Evolutionary conservation across 1,284 basidiomycete genomes (phyloP), one percentile per base, ranked within the genome.

Genomic region (Pseudozyma sp.): DNA sequence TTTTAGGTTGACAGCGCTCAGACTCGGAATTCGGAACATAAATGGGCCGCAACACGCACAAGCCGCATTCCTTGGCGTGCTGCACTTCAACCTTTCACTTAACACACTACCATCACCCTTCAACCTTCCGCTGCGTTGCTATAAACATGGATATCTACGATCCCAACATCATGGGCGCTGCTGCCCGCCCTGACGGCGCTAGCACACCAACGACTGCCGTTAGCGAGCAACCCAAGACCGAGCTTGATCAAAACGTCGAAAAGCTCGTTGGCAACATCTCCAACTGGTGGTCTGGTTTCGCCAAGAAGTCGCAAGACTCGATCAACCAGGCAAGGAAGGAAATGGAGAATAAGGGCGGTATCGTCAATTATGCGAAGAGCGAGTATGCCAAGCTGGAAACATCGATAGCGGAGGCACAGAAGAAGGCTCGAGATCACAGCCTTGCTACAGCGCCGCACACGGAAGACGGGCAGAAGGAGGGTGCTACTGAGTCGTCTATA

Each of bases 261-360:
- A 75, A 82, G 60, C 51, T 83, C 19, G 79, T 82, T 0, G 75
- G 78, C 12, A 76, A 78, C 42, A 68, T 84, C 42, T 78, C 79
- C 9, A 73, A 59, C 13, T 84, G 83, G 83, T 84, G 81, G 80
- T 66, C 56, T 14, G 80, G 77, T 36, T 59, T 84, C 16, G 77
- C 70, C 52, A 76, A 81, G 36, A 81, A 80, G 67, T 82, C 81
- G 2, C 75, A 78, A 44, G 70, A 76, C 38, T 66, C 70, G 2
- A 56, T 83, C 10, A 48, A 56, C 7, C 62, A 68, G 14, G 81
- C 79, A 3, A 62, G 77, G 19, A 58, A 74, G 25, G 70, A 79
- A 55, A 72, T 83, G 48, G 71, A 83, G 35, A 57, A 52, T 4
- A 77, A 78, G 34, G 80, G 81, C 13, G 81, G 81, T 3, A 60